Evolutionary conservation across 305 asterid genomes (phyloP).

Genomic region (Fraxinus angustifolia): DNA sequence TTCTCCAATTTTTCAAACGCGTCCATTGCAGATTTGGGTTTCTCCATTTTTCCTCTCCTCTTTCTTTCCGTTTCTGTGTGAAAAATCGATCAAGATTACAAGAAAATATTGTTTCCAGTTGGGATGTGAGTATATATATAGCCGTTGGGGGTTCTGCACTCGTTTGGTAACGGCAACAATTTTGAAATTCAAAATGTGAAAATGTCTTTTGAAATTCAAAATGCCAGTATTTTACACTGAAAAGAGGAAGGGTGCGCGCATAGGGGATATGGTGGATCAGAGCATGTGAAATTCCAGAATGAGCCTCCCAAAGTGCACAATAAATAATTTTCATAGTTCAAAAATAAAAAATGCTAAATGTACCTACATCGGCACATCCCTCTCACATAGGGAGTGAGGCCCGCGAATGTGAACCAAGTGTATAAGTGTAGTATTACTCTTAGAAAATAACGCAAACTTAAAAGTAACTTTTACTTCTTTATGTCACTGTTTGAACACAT

Average conservation of each 20-base stretch:
- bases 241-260: background rate
- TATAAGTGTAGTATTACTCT: too few relatives aligned
- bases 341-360: too few relatives aligned
- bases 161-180: conserved; percentile 29
- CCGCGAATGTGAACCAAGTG: too few relatives aligned
- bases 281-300: conserved; percentile 6
- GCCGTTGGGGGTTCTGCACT: background rate
- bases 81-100: conserved; percentile 8
- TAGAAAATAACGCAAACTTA: too few relatives aligned
- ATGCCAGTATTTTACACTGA: background rate
- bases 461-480: too few relatives aligned
- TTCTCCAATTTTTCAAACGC: conserved; percentile 96
- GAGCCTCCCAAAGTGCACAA: conserved; percentile 12
- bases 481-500: too few relatives aligned
- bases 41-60: conserved; percentile 30
- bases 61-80: background rate
- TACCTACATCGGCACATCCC: too few relatives aligned
- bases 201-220: background rate
- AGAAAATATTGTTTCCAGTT: conserved; percentile 7
- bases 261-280: background rate
- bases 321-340: background rate
- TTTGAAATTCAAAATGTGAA: conserved; percentile 31
- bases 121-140: background rate
- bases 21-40: conserved; percentile 71
- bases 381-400: too few relatives aligned